Base-by-base conservation (phyloP, 2,329 filamentous ascomycete species). In the Dactylellina sp. region DNA sequence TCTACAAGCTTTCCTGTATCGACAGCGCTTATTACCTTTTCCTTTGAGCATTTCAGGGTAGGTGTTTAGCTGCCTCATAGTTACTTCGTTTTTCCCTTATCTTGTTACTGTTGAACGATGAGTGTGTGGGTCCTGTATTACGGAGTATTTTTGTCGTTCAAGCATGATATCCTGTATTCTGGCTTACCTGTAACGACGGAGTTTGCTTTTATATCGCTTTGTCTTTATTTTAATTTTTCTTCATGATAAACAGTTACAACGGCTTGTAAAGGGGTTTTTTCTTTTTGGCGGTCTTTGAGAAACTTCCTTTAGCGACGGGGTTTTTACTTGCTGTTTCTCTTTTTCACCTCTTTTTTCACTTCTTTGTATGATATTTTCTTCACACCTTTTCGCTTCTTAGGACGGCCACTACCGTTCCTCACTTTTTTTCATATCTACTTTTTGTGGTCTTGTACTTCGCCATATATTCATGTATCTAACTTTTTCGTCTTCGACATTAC, bases 141-240 rank as follows among this genome's bases (percentile, higher is more conserved):
- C 20, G 60, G 68, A 71, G 66, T 71, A 71, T 46, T n/a, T 62
- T 64, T 64, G 60, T 65, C 50, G 47, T 60, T 61, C 57, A 59
- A 60, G 25, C 47, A 64, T 65, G 68, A 72, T 72, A 72, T 71
- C 66, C 66, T 71, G 66, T 71, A 71, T 71, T 71, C 14, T 25
- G 32, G 12, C n/a, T 56, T 56, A 28, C 68, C 60, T 72, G 68
- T 72, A 71, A 52, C 42, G 66, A 71, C 35, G 66, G 66, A 71
- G 66, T 71, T 71, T 32, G 28, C 9, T 59, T 57, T 60, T 56
- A 35, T 37, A 56, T 64, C 60, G 22, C 39, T 42, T 20, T 46
- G 59, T 25, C 22, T 47, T 55, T 14, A n/a, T 14, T n/a, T n/a
- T n/a, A n/a, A n/a, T n/a, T n/a, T n/a, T n/a, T 32, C 28, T 32